phyloP scores from a whole-genome alignment of 805 yeast genomes.

The Wickerhamiella hasegawae region DNA sequence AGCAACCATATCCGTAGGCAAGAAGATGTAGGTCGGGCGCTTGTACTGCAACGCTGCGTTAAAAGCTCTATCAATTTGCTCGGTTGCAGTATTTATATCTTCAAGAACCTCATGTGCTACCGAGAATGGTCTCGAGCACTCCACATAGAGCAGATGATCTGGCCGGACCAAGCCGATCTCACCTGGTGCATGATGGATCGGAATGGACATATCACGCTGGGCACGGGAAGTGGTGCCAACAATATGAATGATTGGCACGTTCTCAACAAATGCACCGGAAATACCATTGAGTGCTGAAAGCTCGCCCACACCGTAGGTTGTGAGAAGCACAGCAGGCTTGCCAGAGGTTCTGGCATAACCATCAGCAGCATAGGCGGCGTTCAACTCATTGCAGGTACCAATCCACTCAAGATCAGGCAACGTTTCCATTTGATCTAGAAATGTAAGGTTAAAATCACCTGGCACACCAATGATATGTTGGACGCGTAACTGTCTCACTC shows the following conservation, averaged over 20 bases:
- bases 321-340: conserved; percentile 48
- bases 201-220: conserved; percentile 21
- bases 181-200: conserved; percentile 27
- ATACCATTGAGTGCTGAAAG: conserved; percentile 70
- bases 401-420: conserved; percentile 45
- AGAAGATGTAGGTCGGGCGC: conserved; percentile 71
- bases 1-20: conserved; percentile 59
- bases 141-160: too few relatives aligned
- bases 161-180: too few relatives aligned
- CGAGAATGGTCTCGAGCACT: too few relatives aligned
- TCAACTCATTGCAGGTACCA: conserved; percentile 78
- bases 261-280: conserved; percentile 71
- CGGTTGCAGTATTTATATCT: too few relatives aligned
- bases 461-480: conserved; percentile 28
- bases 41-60: conserved; percentile 40
- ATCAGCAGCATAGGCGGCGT: conserved; percentile 81
- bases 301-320: conserved; percentile 87
- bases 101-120: too few relatives aligned
- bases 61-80: too few relatives aligned
- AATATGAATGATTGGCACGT: conserved; percentile 62
- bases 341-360: conserved; percentile 61
- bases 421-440: conserved; percentile 24
- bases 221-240: conserved; percentile 56
- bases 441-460: conserved; percentile 29
- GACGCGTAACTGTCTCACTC: conserved; percentile 22